phyloP scores from a whole-genome alignment of 371 early-diverging fungal genomes.

The Blastocladiella emersonii region DNA sequence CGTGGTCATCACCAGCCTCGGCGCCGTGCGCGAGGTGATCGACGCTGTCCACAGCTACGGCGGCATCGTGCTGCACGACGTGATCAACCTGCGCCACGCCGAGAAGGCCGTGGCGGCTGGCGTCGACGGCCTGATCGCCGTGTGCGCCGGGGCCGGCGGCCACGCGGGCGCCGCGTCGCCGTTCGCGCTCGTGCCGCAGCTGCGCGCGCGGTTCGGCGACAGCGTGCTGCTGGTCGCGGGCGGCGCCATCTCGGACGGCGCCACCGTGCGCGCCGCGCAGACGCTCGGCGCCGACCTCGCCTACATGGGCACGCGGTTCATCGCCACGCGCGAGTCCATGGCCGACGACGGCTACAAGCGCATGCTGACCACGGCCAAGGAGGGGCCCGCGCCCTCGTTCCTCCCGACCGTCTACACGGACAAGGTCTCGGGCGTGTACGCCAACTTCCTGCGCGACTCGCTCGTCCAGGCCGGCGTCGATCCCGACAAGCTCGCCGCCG shows the following conservation, averaged over 20 bases:
- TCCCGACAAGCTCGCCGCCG: slow-evolving; percentile 4
- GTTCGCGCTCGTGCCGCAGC: slow-evolving; percentile 13
- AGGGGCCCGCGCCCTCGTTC: slow-evolving; percentile 12
- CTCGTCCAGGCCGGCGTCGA: slow-evolving; percentile 8
- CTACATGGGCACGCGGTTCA: slow-evolving; percentile 13
- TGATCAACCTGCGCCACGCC: slow-evolving; percentile 16
- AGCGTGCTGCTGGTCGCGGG: background rate
- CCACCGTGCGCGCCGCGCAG: slow-evolving; percentile 11
- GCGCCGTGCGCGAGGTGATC: slow-evolving; percentile 15
- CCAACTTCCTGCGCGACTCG: slow-evolving; percentile 13
- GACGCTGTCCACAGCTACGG: slow-evolving; percentile 14
- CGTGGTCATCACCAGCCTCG: slow-evolving; percentile 16
- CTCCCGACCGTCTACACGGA: slow-evolving; percentile 16
- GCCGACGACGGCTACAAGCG: slow-evolving; percentile 13
- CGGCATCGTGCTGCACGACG: slow-evolving; percentile 18
- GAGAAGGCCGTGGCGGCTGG: slow-evolving; percentile 16
- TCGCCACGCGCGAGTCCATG: slow-evolving; percentile 4
- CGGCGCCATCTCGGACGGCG: slow-evolving; percentile 15
- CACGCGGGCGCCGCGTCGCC: slow-evolving; percentile 16
- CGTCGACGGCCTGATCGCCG: slow-evolving; percentile 18
- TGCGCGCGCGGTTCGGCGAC: background rate
- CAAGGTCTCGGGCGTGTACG: slow-evolving; percentile 16
- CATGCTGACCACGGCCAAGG: slow-evolving; percentile 10
- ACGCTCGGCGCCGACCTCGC: slow-evolving; percentile 16
- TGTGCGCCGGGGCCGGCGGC: slow-evolving; percentile 16